phyloP scores from a whole-genome alignment of 2,329 filamentous ascomycete species.

The Aschersonia sp. region DNA sequence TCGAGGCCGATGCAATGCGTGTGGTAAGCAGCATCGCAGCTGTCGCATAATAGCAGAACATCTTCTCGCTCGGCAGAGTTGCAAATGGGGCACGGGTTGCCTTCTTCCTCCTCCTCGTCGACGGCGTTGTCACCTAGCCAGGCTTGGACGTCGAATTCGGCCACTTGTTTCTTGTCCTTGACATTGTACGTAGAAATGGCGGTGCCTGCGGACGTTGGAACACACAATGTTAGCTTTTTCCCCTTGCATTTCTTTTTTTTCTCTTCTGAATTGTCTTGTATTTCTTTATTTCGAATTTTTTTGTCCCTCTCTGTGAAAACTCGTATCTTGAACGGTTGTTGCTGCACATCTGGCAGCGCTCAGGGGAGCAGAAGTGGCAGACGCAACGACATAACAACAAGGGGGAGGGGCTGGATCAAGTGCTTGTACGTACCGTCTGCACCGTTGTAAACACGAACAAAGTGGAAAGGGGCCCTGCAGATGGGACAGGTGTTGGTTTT shows the following conservation, averaged over 20 bases:
- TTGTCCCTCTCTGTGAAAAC: no score
- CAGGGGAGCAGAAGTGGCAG: neutral
- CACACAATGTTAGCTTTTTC: neutral
- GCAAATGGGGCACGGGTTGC: constrained; percentile 71
- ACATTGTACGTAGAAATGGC: constrained; percentile 47
- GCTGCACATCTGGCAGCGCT: no score
- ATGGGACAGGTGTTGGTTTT: constrained; percentile 97
- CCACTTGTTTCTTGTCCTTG: constrained; percentile 75
- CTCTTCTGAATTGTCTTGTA: neutral
- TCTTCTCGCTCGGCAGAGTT: constrained; percentile 69
- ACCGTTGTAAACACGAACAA: constrained; percentile 69
- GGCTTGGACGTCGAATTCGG: constrained; percentile 69
- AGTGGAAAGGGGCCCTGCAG: constrained; percentile 82
- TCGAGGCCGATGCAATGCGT: constrained; percentile 82
- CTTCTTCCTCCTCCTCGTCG: constrained; percentile 47
- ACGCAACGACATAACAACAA: neutral
- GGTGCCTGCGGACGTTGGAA: constrained; percentile 25
- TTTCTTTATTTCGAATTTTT: neutral
- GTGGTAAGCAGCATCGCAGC: constrained; percentile 80
- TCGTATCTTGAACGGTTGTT: no score
- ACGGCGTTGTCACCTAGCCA: constrained; percentile 60
- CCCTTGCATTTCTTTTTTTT: neutral
- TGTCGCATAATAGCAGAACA: constrained; percentile 76
- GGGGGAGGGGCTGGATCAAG: neutral
- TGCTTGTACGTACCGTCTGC: constrained; percentile 53